Evolutionary conservation across 768 basidiomycete species (phyloP).

Genomic region (Rhodotorula paludigena): DNA sequence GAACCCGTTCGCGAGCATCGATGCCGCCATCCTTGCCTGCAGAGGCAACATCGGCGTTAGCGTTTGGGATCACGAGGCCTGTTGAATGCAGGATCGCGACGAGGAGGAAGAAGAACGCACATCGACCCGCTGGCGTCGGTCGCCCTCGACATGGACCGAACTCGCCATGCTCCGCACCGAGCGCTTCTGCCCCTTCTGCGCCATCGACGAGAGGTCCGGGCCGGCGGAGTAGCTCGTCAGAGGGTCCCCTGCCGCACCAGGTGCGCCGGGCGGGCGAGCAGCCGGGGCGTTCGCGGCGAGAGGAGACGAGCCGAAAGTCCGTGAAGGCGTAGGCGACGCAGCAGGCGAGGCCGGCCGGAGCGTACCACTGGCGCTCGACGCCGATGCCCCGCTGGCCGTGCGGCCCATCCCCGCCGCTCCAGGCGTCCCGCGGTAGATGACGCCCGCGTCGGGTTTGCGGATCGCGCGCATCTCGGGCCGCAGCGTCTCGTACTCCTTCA

Average conservation of each 20-base stretch:
- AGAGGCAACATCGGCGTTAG: neutral
- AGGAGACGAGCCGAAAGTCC: constrained; percentile 12
- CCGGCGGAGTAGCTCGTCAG: constrained; percentile 13
- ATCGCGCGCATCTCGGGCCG: constrained; percentile 61
- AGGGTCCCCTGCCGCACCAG: constrained; percentile 36
- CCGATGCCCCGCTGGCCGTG: constrained; percentile 48
- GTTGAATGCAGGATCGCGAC: neutral
- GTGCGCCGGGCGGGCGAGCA: constrained; percentile 43
- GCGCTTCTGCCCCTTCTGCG: constrained; percentile 31
- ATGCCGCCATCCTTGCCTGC: constrained; percentile 37
- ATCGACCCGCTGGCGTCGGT: constrained; percentile 65
- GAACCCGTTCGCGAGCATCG: constrained; percentile 39
- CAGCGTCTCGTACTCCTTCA: constrained; percentile 82
- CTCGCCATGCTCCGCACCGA: constrained; percentile 54
- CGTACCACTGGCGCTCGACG: constrained; percentile 48
- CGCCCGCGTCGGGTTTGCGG: constrained; percentile 42
- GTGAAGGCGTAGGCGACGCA: constrained; percentile 35
- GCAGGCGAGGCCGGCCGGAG: constrained; percentile 52
- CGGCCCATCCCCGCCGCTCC: constrained; percentile 51
- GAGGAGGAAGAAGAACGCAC: constrained; percentile 57
- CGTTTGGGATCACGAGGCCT: neutral
- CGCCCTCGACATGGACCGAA: constrained; percentile 68
- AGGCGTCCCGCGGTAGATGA: constrained; percentile 50
- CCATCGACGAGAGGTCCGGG: constrained; percentile 3
- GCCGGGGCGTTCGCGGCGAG: constrained; percentile 32